Evolutionary conservation across 2,329 filamentous ascomycete species (phyloP).

Genomic region (Diplodia corticola): DNA sequence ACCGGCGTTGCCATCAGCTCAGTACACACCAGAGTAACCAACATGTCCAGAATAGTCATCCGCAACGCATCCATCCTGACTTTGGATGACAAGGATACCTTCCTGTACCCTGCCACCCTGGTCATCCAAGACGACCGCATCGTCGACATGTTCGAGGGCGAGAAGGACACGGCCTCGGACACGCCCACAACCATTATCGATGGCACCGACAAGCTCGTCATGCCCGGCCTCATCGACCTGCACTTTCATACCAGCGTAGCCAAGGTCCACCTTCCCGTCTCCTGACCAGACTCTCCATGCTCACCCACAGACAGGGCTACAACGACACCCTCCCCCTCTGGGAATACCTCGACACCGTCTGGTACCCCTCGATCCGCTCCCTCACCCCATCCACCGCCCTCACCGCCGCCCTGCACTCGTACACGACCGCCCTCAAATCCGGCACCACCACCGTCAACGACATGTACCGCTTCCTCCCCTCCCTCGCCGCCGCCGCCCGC

Average conservation of each 20-base stretch:
- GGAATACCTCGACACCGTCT: constrained; percentile 18
- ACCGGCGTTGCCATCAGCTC: neutral
- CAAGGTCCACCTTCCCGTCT: neutral
- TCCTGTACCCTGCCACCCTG: neutral
- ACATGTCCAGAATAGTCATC: constrained; percentile 5
- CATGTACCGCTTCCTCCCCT: constrained; percentile 12
- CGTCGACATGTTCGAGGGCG: neutral
- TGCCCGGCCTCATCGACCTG: constrained; percentile 7
- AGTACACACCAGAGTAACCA: neutral
- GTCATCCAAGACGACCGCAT: constrained; percentile 5
- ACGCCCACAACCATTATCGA: neutral
- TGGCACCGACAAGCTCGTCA: constrained; percentile 10
- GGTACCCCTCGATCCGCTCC: constrained; percentile 12
- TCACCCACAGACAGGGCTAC: neutral
- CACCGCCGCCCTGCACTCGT: neutral
- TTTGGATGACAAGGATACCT: constrained; percentile 1
- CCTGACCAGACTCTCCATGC: neutral
- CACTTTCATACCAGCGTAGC: constrained; percentile 13
- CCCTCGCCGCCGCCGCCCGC: neutral
- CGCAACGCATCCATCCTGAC: constrained; percentile 3
- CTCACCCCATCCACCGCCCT: neutral
- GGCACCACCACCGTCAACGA: constrained; percentile 16
- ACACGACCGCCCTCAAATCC: constrained; percentile 11
- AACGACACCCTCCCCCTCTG: constrained; percentile 18
- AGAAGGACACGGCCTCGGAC: neutral